phyloP scores from a whole-genome alignment of 768 basidiomycete genomes.

The Fistulinella prunicolor region DNA sequence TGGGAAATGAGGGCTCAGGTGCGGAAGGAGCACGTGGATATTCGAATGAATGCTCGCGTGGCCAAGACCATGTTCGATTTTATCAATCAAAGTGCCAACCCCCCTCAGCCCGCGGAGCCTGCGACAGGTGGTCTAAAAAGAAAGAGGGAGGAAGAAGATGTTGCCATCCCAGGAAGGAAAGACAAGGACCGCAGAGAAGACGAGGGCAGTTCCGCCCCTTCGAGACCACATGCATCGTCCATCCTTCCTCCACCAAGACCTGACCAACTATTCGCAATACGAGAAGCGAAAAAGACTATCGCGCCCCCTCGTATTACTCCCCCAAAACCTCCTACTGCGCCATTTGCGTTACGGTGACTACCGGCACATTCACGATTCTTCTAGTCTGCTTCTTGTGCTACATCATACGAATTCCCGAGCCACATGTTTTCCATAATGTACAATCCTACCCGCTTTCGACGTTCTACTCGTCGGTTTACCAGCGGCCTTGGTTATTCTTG shows the following conservation, averaged over 20 bases:
- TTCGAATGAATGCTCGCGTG: slow-evolving; percentile 61
- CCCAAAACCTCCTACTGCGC: slow-evolving; percentile 4
- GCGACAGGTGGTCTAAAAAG: slow-evolving; percentile 12
- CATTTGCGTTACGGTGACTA: slow-evolving; percentile 6
- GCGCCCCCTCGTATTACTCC: slow-evolving; percentile 13
- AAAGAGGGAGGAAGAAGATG: slow-evolving; percentile 26
- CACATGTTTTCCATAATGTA: too few relatives aligned
- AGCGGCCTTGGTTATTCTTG: too few relatives aligned
- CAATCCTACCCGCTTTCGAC: too few relatives aligned
- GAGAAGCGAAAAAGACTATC: slow-evolving; percentile 19
- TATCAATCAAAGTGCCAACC: slow-evolving; percentile 31
- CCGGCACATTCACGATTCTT: background rate
- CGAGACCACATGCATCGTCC: background rate
- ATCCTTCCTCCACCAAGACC: slow-evolving; percentile 15
- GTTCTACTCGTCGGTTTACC: too few relatives aligned
- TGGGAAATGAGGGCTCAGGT: slow-evolving; percentile 52
- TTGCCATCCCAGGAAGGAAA: slow-evolving; percentile 1
- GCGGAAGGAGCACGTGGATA: slow-evolving; percentile 55
- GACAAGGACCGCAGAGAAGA: slow-evolving; percentile 18
- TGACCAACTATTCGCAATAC: slow-evolving; percentile 15
- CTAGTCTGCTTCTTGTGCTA: background rate
- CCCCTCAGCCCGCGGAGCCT: background rate
- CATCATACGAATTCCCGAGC: too few relatives aligned
- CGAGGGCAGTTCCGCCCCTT: background rate
- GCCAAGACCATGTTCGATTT: slow-evolving; percentile 54